Base-by-base conservation (phyloP, 768 basidiomycete genomes). In the Naganishia friedmannii region DNA sequence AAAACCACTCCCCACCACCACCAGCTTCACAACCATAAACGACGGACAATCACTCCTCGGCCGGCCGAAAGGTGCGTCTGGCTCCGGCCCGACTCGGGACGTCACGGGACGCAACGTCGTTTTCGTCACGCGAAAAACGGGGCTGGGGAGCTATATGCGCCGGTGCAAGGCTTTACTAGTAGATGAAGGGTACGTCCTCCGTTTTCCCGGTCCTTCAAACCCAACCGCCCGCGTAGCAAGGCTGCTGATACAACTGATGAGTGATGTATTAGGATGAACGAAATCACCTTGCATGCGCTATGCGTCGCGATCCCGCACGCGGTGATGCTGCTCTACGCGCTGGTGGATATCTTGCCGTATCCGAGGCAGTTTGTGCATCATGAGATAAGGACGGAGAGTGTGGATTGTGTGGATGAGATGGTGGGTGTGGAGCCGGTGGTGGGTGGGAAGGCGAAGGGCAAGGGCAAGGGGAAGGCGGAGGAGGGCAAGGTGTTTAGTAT, bases 331-430 rank as follows among this genome's bases (percentile, higher is more conserved):
- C 72, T 82, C 12, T 76, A 81, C 67, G 74, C 81, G 6, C 57
- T 82, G 7, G 67, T 80, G n/a, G 77, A 81, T 56, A 73, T 80
- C 32, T 71, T 82, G 28, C 81, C 81, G 1, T 82, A 75, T 70
- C 79, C 80, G 0, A 60, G 48, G 32, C 68, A 74, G 7, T 72
- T 73, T 4, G 72, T 82, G 48, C 74, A 76, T 73, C 76, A 82
- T 65, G 79, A 81, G 75, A 75, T 82, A 53, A 66, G 70, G 2
- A 80, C 79, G 23, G 74, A 73, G 3, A 78, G 74, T 23, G 76
- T 73, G 3, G 78, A 77, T 56, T 78, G 77, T 67, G 55, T 73
- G 3, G 81, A 82, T 57, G 78, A 82, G 63, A 74, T 79, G 66
- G 54, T 31, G 48, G 39, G 53, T 1, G 60, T 63, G 12, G 42